Evolutionary conservation across 2,329 filamentous ascomycete genomes (phyloP).

Genomic region (Malbranchea zuffiana): DNA sequence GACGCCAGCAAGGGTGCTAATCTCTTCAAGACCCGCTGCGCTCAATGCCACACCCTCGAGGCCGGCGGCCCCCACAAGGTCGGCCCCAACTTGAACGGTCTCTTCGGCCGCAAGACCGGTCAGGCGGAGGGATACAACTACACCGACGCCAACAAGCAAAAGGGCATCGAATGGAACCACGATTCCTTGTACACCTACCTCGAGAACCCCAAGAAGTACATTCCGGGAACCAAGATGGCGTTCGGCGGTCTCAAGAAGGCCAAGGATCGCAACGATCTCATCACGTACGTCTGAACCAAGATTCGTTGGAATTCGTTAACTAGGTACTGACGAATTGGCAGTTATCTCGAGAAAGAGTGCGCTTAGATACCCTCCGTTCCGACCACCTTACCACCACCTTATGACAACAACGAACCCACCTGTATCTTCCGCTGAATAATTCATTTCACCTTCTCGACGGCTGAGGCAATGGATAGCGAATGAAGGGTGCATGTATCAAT

Average conservation of each 20-base stretch:
- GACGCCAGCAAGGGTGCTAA: conserved; percentile 14
- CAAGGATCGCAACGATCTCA: conserved; percentile 98
- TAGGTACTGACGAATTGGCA: no score
- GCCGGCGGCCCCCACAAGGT: conserved; percentile 90
- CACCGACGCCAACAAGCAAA: conserved; percentile 99
- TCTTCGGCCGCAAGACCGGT: conserved; percentile 93
- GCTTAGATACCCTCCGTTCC: no score
- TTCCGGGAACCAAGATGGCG: conserved; percentile 99
- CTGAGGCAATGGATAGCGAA: no score
- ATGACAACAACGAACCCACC: no score
- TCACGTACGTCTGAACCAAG: conserved; percentile 58
- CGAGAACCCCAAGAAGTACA: conserved; percentile 99
- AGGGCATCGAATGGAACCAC: conserved; percentile 82
- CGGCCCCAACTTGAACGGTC: conserved; percentile 90
- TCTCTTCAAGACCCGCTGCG: conserved; percentile 62
- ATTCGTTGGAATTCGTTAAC: no score
- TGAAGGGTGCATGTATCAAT: no score
- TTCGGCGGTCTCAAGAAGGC: conserved; percentile 99
- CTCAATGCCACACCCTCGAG: conserved; percentile 96
- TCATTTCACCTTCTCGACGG: no score
- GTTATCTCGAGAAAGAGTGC: no score
- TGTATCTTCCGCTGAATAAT: no score
- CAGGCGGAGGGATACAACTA: conserved; percentile 87
- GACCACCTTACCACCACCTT: no score
- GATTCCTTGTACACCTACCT: conserved; percentile 93